Base-by-base conservation (phyloP, 176 grass and related monocot species). In the Oryza longistaminata region DNA sequence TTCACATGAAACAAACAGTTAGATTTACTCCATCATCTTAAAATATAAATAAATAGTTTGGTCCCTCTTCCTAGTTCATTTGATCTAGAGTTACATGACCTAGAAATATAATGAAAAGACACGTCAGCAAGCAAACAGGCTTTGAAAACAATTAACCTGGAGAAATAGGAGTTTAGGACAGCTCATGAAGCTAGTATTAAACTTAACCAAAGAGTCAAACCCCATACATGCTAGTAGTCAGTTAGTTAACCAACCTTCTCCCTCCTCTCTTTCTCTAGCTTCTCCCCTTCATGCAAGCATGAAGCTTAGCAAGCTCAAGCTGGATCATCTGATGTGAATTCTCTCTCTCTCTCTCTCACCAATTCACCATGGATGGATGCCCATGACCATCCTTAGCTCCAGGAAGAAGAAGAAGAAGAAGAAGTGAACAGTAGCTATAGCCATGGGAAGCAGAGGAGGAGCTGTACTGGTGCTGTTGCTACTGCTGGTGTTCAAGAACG, bases 131-230 rank as follows among this genome's bases (percentile, higher is more conserved):
- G 19, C 19, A 61, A 61, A 22, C 17, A 22, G 66, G 42, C 66
- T 81, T 75, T 75, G 26, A 87, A 55, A 74, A 11, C 52, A 49
- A 45, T 70, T 80, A 24, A 81, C 78, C 46, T 81, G 85, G 68
- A 55, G 48, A 81, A 76, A 46, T 82, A 81, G 78, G 71, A 82
- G 75, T 69, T 69, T 76, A 81, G 71, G 71, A 82, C 78, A 70
- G 19, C 24, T 66, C 60, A 73, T 0, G 34, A 9, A 12, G 34
- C 21, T 44, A 64, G 49, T 83, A 67, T 81, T 85, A 85, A 61
- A 80, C 75, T 75, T 64, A 68, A 26, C 76, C 76, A 27, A 27
- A 80, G 62, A 62, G 82, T 89, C 87, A 89, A 89, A 89, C 61
- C 70, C 61, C 52, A 55, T 7, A 3, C 53, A 61, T 19, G 52